Evolutionary conservation across 768 basidiomycete species (phyloP).

Genomic region (Russula ochroleuca): DNA sequence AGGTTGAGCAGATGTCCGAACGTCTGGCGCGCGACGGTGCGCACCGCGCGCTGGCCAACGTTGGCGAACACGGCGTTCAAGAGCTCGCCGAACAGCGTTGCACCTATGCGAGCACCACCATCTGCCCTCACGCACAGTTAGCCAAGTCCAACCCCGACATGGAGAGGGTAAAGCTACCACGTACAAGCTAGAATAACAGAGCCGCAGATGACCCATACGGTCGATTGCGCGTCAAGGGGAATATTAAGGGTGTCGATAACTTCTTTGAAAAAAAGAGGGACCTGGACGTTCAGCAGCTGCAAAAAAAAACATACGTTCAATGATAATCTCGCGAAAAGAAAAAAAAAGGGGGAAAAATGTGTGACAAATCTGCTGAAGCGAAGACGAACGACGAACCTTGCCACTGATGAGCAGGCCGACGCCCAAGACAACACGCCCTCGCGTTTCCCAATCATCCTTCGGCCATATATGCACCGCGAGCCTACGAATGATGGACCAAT

Average conservation of each 20-base stretch:
- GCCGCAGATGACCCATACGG: constrained; percentile 92
- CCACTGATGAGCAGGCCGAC: constrained; percentile 74
- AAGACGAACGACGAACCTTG: constrained; percentile 57
- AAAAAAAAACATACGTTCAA: background rate
- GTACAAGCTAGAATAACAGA: constrained; percentile 85
- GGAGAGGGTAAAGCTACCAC: constrained; percentile 34
- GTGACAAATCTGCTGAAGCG: background rate
- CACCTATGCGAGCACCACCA: constrained; percentile 83
- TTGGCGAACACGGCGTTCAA: constrained; percentile 95
- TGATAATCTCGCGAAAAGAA: background rate
- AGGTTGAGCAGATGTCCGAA: constrained; percentile 91
- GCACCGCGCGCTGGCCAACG: constrained; percentile 90
- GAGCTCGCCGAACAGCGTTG: constrained; percentile 86
- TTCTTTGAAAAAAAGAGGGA: constrained; percentile 92
- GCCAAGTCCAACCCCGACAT: background rate
- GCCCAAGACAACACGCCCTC: constrained; percentile 77
- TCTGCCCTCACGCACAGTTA: constrained; percentile 46
- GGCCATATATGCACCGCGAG: constrained; percentile 95
- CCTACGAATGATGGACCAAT: constrained; percentile 82
- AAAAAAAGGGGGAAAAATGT: background rate
- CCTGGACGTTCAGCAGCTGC: constrained; percentile 92
- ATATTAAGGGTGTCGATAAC: constrained; percentile 89
- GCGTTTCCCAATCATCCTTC: constrained; percentile 73
- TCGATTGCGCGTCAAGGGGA: constrained; percentile 63
- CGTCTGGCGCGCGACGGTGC: constrained; percentile 92